Percentiles rank a stretch among this genome's conserved stretches.
phyloP scores from a whole-genome alignment of 441 rosid genomes.

The Biscutella auriculata region DNA sequence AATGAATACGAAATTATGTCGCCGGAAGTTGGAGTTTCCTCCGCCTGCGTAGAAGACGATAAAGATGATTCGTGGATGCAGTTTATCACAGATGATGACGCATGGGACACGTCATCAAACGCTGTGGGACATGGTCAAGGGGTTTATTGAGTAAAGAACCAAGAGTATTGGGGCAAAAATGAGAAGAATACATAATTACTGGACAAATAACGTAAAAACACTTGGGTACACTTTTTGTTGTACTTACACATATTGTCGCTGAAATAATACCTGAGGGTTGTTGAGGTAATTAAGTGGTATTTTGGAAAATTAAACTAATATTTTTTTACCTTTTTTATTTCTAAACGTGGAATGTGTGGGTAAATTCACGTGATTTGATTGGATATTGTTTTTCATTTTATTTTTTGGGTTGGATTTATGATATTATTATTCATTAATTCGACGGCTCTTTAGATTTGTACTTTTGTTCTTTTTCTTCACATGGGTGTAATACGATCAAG shows the following conservation, averaged over 20 bases:
- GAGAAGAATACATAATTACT: background rate
- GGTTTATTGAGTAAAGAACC: constrained; percentile 16
- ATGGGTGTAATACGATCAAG: constrained; percentile 21
- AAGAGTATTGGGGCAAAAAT: background rate
- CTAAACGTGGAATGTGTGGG: constrained; percentile 16
- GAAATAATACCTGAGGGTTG: constrained; percentile 13
- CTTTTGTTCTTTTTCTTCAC: constrained; percentile 17
- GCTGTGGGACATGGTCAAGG: constrained; percentile 26
- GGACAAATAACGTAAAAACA: constrained; percentile 7
- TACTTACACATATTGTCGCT: constrained; percentile 7
- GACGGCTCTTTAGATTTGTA: background rate
- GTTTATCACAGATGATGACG: constrained; percentile 85
- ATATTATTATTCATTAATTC: constrained; percentile 5
- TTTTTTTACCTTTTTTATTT: background rate
- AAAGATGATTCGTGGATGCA: constrained; percentile 99
- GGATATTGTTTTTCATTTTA: background rate
- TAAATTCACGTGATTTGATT: constrained; percentile 13
- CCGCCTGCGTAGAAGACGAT: constrained; percentile 37
- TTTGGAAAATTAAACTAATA: background rate
- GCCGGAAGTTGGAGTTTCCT: constrained; percentile 50
- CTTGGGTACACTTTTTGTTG: constrained; percentile 23
- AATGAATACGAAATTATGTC: constrained; percentile 44
- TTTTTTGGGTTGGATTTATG: background rate
- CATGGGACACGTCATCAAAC: constrained; percentile 52
- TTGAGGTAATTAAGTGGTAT: no score